phyloP scores from a whole-genome alignment of 2,329 filamentous ascomycete genomes.

The Biscogniauxia sp. region DNA sequence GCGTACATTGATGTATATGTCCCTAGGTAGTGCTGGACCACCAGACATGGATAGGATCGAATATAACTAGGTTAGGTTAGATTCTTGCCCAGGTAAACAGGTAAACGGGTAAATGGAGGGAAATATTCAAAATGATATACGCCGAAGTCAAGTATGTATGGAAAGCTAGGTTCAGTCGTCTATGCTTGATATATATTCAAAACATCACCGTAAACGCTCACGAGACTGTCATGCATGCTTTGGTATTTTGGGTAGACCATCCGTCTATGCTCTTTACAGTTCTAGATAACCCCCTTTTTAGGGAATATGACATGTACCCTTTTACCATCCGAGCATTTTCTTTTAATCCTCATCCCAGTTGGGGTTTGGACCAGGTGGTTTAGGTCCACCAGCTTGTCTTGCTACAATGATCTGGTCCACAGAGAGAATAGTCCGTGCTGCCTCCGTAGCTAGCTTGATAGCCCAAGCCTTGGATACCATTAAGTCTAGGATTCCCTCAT shows the following conservation, averaged over 20 bases:
- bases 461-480: slow-evolving; percentile 94
- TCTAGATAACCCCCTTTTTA: slow-evolving; percentile 4
- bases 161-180: background rate
- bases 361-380: slow-evolving; percentile 91
- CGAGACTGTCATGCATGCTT: slow-evolving; percentile 1
- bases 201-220: background rate
- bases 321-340: slow-evolving; percentile 6
- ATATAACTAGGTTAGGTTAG: no score
- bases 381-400: slow-evolving; percentile 93
- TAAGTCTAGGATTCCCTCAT: slow-evolving; percentile 88
- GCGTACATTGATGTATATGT: no score
- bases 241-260: slow-evolving; percentile 17
- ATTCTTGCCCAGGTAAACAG: no score
- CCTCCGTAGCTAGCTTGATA: slow-evolving; percentile 93
- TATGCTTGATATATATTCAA: background rate
- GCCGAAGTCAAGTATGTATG: no score
- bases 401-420: slow-evolving; percentile 99
- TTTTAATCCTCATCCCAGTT: slow-evolving; percentile 65
- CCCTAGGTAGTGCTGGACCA: no score
- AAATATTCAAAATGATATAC: background rate
- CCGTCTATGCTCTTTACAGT: slow-evolving; percentile 18
- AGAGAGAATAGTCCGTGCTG: slow-evolving; percentile 87
- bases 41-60: no score
- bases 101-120: no score
- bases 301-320: slow-evolving; percentile 8